Evolutionary conservation across 2,329 filamentous ascomycete species (phyloP).

Genomic region (Alternaria angustiovoidea): DNA sequence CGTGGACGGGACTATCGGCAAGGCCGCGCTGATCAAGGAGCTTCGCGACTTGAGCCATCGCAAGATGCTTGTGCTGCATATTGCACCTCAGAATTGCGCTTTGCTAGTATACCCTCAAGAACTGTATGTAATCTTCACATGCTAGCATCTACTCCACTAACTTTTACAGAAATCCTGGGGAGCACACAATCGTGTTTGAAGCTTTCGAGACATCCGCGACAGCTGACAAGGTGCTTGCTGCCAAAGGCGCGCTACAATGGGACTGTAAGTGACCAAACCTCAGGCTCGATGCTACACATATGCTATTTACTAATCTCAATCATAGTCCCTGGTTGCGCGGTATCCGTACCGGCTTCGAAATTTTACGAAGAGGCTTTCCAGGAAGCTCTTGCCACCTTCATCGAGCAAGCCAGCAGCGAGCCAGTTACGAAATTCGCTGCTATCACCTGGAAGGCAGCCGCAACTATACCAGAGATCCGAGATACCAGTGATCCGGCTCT

Average conservation of each 20-base stretch:
- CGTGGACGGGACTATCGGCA: constrained; percentile 33
- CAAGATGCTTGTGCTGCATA: constrained; percentile 53
- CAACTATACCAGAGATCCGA: constrained; percentile 61
- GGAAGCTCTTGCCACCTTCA: constrained; percentile 58
- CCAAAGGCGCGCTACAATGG: constrained; percentile 63
- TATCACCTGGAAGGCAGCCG: constrained; percentile 61
- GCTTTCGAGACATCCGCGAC: constrained; percentile 67
- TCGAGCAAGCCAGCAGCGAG: constrained; percentile 65
- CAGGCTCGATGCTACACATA: neutral
- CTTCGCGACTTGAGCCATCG: constrained; percentile 19
- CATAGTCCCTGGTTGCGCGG: constrained; percentile 62
- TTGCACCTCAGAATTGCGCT: constrained; percentile 61
- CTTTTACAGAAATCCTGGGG: constrained; percentile 13
- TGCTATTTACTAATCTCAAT: neutral
- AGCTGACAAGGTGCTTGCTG: constrained; percentile 61
- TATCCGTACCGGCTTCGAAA: constrained; percentile 53
- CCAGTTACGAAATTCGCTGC: constrained; percentile 63
- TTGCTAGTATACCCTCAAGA: constrained; percentile 52
- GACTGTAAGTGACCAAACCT: constrained; percentile 48
- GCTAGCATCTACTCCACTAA: constrained; percentile 1
- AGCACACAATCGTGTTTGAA: constrained; percentile 60
- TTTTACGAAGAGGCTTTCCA: constrained; percentile 58
- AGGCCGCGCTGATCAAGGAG: constrained; percentile 28
- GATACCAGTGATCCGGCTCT: constrained; percentile 66
- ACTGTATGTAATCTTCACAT: constrained; percentile 40